Percentiles rank a stretch among this genome's conserved stretches.
These are phyloP conservation scores for Epichloe amarillans DNA, from an alignment of 2,329 filamentous ascomycete species.

Conservation along the genomic window DNA sequence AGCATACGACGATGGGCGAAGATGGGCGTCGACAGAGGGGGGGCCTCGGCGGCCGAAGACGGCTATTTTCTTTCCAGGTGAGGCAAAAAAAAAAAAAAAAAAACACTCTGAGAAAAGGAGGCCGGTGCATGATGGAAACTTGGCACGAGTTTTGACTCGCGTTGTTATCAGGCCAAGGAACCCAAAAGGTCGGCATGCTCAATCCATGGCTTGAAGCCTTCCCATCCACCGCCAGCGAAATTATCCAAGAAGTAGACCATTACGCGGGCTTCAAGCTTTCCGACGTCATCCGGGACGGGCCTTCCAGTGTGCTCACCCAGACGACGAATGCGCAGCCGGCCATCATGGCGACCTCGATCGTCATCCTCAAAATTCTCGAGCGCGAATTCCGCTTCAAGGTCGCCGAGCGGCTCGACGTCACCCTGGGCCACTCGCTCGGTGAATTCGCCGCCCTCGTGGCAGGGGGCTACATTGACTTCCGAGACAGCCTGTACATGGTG, in stretches of 20 bases:
- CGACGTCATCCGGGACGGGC: conserved; percentile 64
- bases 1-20: neutral
- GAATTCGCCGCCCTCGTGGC: conserved; percentile 88
- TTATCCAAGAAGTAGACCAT: conserved; percentile 76
- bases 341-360: conserved; percentile 87
- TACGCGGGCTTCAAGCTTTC: conserved; percentile 64
- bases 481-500: conserved; percentile 66
- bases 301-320: conserved; percentile 61
- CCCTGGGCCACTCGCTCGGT: conserved; percentile 79
- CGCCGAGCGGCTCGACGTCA: conserved; percentile 60
- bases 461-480: conserved; percentile 64
- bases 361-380: conserved; percentile 80
- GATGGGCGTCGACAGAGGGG: conserved; percentile 9
- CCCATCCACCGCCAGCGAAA: conserved; percentile 58
- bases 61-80: conserved; percentile 48
- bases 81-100: too few species aligned
- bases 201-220: conserved; percentile 78
- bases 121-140: neutral
- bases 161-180: conserved; percentile 57
- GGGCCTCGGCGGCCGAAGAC: conserved; percentile 30
- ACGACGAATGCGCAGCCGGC: conserved; percentile 87
- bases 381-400: conserved; percentile 68
- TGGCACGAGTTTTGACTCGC: neutral
- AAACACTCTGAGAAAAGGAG: neutral
- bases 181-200: conserved; percentile 80